Evolutionary conservation across 75 land plant genomes (phyloP), one percentile per base, ranked within the genome.

Genomic region (Adiantum capillusveneris): DNA sequence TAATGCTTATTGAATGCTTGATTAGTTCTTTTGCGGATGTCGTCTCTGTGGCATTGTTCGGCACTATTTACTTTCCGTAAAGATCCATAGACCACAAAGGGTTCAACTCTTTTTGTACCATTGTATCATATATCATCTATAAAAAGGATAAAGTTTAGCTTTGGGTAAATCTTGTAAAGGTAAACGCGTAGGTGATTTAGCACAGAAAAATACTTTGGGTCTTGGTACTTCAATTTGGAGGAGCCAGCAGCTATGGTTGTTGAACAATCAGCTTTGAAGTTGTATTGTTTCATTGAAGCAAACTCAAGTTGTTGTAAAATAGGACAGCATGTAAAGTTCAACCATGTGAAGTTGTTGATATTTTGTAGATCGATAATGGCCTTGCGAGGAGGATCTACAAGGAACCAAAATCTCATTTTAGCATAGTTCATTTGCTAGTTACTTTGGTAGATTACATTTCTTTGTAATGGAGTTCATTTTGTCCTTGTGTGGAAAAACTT

Each of bases 141-240:
- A 65, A 89, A 89, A 31, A 89, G 65, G 56, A 89, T 82, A 61
- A 86, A 86, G 52, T 86, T 73, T 59, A 89, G 69, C 69, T 75
- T 85, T 12, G 95, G 95, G 72, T 82, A 86, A 57, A 89, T 82
- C 62, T 85, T 67, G 20, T 90, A 90, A 24, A 89, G 83, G 65
- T 89, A 89, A 62, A 89, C 85, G 29, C 94, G 74, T 53, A 88
- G 72, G 56, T 88, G 94, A 56, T 88, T 88, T 2, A 88, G 80
- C 94, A 89, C 86, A 2, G 95, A 89, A 7, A 89, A 63, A 59
- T 89, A 89, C 62, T 89, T 89, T 62, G 95, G 95, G 41, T 89
- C 86, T 39, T 90, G 59, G 72, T 89, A 89, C 70, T 89, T 89
- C 59, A 82, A 39, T 58, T 82, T 82, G 53, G 85, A 75, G 18